Conservation (phyloP, 2,329 filamentous ascomycete species). For the Hymenoscyphus scutula region DNA sequence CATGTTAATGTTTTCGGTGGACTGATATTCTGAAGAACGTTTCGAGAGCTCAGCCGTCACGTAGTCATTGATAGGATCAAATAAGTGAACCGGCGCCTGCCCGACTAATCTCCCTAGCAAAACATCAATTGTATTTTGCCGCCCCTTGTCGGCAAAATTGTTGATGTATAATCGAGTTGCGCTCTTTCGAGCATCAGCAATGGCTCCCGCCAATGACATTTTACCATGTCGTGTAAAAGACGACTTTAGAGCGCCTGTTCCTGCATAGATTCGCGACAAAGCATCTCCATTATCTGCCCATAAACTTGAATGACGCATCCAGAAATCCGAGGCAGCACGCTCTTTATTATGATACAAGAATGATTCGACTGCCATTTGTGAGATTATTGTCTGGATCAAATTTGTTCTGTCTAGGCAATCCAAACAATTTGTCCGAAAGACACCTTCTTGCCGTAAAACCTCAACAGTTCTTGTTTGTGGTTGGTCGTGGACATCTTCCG, state of each 20-base stretch:
- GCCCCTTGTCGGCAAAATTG: slow-evolving; percentile 90
- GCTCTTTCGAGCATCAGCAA: slow-evolving; percentile 94
- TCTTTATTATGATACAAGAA: slow-evolving; percentile 75
- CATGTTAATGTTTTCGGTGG: slow-evolving; percentile 70
- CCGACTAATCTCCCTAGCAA: slow-evolving; percentile 82
- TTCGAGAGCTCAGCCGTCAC: slow-evolving; percentile 74
- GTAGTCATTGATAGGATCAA: slow-evolving; percentile 91
- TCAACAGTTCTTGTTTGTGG: slow-evolving; percentile 52
- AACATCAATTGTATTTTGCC: slow-evolving; percentile 93
- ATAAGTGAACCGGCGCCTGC: slow-evolving; percentile 79
- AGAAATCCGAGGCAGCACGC: slow-evolving; percentile 74
- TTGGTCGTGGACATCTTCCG: slow-evolving; percentile 40
- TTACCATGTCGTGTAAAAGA: slow-evolving; percentile 93
- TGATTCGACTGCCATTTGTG: slow-evolving; percentile 83
- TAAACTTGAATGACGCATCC: slow-evolving; percentile 85
- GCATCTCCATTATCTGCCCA: slow-evolving; percentile 98
- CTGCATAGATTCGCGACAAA: slow-evolving; percentile 91
- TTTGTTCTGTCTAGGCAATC: slow-evolving; percentile 97
- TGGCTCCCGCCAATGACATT: slow-evolving; percentile 88
- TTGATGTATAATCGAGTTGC: slow-evolving; percentile 95
- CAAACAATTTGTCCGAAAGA: slow-evolving; percentile 93
- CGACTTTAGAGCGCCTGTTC: slow-evolving; percentile 91
- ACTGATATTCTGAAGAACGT: slow-evolving; percentile 70
- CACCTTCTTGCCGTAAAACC: slow-evolving; percentile 87
- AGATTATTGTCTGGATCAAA: slow-evolving; percentile 92